These are phyloP conservation scores for Moelleriella libera DNA, from an alignment of 2,329 filamentous ascomycete species.

Conservation along the genomic window DNA sequence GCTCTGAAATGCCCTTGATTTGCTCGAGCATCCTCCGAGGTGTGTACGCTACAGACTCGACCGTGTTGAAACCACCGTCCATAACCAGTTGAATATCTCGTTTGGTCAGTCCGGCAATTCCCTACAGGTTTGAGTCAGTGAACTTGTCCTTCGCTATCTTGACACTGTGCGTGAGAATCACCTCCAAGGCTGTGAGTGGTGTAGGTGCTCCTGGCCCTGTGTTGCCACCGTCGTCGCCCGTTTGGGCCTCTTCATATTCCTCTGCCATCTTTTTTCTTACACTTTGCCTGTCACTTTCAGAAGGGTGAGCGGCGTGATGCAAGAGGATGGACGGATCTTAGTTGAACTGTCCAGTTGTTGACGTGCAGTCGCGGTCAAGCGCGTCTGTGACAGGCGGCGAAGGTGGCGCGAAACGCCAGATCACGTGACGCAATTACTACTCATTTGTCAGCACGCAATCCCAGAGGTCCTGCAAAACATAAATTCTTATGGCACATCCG, in stretches of 20 bases:
- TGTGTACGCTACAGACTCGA: slow-evolving; percentile 90
- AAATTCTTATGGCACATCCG: too few relatives aligned
- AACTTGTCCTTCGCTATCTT: neutral
- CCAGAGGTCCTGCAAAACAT: too few relatives aligned
- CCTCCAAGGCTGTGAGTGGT: slow-evolving; percentile 73
- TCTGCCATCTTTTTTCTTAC: slow-evolving; percentile 24
- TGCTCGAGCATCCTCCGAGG: slow-evolving; percentile 74
- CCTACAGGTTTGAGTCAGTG: slow-evolving; percentile 33
- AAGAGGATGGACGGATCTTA: neutral
- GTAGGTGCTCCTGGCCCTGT: slow-evolving; percentile 88
- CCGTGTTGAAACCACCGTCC: slow-evolving; percentile 87
- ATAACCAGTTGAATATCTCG: slow-evolving; percentile 87
- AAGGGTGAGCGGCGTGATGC: neutral
- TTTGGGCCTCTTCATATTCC: slow-evolving; percentile 52
- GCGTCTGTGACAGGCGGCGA: slow-evolving; percentile 17
- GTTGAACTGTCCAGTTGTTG: neutral
- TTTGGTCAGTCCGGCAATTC: slow-evolving; percentile 78
- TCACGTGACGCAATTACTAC: slow-evolving; percentile 17
- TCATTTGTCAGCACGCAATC: neutral
- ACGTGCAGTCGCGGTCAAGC: slow-evolving; percentile 9
- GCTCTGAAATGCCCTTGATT: slow-evolving; percentile 95
- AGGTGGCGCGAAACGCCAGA: slow-evolving; percentile 18
- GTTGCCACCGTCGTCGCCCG: slow-evolving; percentile 54
- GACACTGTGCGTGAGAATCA: slow-evolving; percentile 20
- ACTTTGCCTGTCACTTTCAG: too few relatives aligned